Base-by-base conservation (phyloP, 139 green algal genomes). In the Trebouxia sp. region DNA sequence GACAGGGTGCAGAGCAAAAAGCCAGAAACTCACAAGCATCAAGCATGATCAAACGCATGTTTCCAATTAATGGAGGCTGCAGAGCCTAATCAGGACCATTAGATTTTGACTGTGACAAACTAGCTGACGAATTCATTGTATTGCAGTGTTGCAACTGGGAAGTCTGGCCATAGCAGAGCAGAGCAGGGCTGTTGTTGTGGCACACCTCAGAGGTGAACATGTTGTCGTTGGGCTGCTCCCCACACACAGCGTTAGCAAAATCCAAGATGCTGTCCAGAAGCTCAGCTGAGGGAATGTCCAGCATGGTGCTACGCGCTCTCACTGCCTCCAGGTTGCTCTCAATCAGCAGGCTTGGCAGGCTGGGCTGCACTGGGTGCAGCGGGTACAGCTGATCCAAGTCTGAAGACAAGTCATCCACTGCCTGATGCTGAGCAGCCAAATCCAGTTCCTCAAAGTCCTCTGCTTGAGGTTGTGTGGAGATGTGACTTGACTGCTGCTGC, bases 231-330 rank as follows among this genome's bases (percentile, higher is more conserved):
- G 15, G 32, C 32, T 42, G 32, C 62, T 72, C 62, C 15, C 62
- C 62, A 72, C 62, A 72, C 1, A 72, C 62, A 72, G 62, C 62
- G 43, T 72, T 72, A 17, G 62, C 62, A 72, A 72, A 72, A 35
- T 72, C 62, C 62, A 72, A 35, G 32, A 72, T 72, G 62, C 62
- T 72, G 62, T 72, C 62, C 62, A 72, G 35, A 14, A 72, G 62
- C 62, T 72, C 62, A 30, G 62, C 62, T 30, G 62, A 72, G 32
- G 62, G 62, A 8, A 72, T 72, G 62, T 72, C 62, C 32, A 72
- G 62, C 62, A 72, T 72, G 62, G 42, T 43, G 35, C 62, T 72
- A 15, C 62, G 62, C 6, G 62, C 62, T 26, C 37, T 42, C 35
- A 72, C 62, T 12, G 37, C 35, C 62, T 72, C 62, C 32, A 72